These are phyloP conservation scores for Clonostachys rosea DNA, from an alignment of 2,329 filamentous ascomycete genomes.

Conservation along the genomic window DNA sequence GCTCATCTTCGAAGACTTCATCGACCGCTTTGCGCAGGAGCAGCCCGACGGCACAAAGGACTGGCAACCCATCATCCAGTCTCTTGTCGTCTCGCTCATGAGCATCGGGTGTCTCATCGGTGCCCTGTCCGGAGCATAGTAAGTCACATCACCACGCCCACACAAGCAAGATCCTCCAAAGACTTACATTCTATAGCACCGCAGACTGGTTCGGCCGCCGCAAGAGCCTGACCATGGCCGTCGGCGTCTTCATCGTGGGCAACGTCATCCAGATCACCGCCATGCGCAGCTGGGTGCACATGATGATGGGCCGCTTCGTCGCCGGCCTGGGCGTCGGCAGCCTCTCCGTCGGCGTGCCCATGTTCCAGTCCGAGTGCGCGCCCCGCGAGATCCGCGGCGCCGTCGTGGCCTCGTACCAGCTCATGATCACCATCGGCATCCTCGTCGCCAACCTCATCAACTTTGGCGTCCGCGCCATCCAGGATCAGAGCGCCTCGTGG, in stretches of 20 bases:
- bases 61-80: conserved; percentile 35
- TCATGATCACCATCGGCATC: conserved; percentile 70
- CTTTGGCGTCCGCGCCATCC: conserved; percentile 39
- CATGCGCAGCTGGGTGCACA: conserved; percentile 54
- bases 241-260: conserved; percentile 56
- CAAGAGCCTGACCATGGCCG: conserved; percentile 46
- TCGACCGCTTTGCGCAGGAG: conserved; percentile 46
- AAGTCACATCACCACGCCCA: background rate
- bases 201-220: conserved; percentile 55
- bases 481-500: conserved; percentile 46
- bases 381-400: conserved; percentile 59
- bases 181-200: conserved; percentile 19
- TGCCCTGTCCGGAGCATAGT: conserved; percentile 43
- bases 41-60: conserved; percentile 25
- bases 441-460: conserved; percentile 51
- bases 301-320: conserved; percentile 61
- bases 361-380: conserved; percentile 62
- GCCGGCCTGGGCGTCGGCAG: conserved; percentile 65
- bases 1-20: conserved; percentile 47
- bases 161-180: conserved; percentile 8
- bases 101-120: conserved; percentile 52
- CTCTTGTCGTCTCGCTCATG: conserved; percentile 51
- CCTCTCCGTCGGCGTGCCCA: conserved; percentile 60
- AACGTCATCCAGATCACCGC: conserved; percentile 63
- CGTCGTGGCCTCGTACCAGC: conserved; percentile 66